Evolutionary conservation across 2,329 filamentous ascomycete species (phyloP).

Genomic region (Sporothrix luriei): DNA sequence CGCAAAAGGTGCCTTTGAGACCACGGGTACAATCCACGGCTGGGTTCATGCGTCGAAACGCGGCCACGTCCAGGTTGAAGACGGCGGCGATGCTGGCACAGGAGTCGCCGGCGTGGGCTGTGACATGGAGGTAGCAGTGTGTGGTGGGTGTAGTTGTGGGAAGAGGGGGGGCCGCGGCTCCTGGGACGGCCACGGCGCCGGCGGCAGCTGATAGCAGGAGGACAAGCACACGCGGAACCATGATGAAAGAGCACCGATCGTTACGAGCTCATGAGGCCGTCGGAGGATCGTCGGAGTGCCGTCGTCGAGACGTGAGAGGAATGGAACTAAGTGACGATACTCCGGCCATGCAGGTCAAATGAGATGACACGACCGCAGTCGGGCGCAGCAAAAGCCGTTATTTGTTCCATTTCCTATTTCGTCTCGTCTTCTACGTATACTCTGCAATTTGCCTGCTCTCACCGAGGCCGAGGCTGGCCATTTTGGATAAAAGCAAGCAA

Average conservation of each 20-base stretch:
- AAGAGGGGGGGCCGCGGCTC: neutral
- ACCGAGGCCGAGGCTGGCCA: neutral
- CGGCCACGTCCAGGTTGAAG: conserved; percentile 22
- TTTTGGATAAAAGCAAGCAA: conserved; percentile 5
- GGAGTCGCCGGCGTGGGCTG: conserved; percentile 19
- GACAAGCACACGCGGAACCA: neutral
- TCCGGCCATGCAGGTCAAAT: neutral
- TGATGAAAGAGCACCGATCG: neutral
- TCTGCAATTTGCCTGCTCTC: neutral
- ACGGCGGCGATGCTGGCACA: conserved; percentile 28
- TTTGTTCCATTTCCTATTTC: neutral
- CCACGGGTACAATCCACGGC: conserved; percentile 38
- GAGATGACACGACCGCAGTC: neutral
- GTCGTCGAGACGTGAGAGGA: neutral
- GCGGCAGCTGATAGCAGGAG: neutral
- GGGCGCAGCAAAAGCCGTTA: neutral
- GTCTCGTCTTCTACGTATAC: neutral
- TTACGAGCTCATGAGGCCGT: no score
- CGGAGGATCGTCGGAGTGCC: no score
- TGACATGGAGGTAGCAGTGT: conserved; percentile 23
- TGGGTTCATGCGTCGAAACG: conserved; percentile 27
- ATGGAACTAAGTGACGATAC: neutral
- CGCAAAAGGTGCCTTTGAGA: conserved; percentile 18
- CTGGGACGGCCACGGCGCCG: neutral
- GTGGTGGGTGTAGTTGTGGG: neutral